Conservation (phyloP, 495 filamentous ascomycete genomes). For the Lophiotrema nucula region DNA sequence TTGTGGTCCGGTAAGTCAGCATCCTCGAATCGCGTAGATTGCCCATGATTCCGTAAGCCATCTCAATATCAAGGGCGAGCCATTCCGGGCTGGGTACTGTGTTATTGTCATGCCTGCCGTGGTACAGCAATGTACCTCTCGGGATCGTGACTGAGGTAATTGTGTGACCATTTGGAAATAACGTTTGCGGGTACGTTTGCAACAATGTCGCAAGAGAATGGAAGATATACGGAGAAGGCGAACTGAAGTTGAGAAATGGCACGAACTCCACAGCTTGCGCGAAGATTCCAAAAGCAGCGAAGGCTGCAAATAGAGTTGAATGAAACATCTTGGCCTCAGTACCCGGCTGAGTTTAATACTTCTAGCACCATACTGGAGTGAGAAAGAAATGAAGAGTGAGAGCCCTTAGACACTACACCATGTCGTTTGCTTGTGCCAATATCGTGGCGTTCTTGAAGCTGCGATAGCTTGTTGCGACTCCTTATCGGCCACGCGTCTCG, state of each 20-base stretch:
- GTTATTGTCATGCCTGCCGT: slow-evolving; percentile 41
- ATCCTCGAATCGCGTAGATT: slow-evolving; percentile 40
- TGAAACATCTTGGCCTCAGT: too few relatives aligned
- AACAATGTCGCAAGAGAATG: slow-evolving; percentile 44
- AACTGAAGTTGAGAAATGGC: slow-evolving; percentile 41
- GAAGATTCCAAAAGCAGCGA: too few relatives aligned
- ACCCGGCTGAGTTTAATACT: too few relatives aligned
- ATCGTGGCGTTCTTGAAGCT: too few relatives aligned
- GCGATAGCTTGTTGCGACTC: too few relatives aligned
- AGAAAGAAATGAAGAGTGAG: too few relatives aligned
- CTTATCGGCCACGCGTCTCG: too few relatives aligned
- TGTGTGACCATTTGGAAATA: slow-evolving; percentile 46
- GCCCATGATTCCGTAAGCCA: slow-evolving; percentile 50
- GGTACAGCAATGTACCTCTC: slow-evolving; percentile 45
- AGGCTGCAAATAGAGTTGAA: too few relatives aligned
- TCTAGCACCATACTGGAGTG: too few relatives aligned
- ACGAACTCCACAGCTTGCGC: too few relatives aligned
- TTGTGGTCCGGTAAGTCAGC: slow-evolving; percentile 46
- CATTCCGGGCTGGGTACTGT: slow-evolving; percentile 45
- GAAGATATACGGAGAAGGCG: slow-evolving; percentile 44
- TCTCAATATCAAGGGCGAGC: slow-evolving; percentile 48
- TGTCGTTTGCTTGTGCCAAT: too few relatives aligned
- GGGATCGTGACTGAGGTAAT: slow-evolving; percentile 44
- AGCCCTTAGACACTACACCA: too few relatives aligned
- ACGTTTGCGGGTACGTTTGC: slow-evolving; percentile 47